phyloP scores from a whole-genome alignment of 2,329 filamentous ascomycete species.

The Dactylonectria macrodidyma region DNA sequence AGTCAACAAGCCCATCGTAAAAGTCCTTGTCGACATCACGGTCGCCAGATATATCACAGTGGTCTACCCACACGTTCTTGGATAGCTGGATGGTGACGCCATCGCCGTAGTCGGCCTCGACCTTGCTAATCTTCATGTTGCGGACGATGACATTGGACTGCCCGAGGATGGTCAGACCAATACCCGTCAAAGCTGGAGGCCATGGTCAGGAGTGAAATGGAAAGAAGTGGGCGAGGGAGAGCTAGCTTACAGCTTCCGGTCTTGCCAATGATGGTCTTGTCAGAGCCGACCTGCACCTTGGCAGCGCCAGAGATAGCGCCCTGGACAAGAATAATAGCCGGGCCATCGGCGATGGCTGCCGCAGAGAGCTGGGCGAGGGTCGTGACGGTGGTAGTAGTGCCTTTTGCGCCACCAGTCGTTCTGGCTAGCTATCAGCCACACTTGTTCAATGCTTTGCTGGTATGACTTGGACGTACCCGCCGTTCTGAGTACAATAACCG shows the following conservation, averaged over 20 bases:
- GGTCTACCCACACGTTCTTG: slow-evolving; percentile 65
- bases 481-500: slow-evolving; percentile 43
- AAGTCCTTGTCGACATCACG: slow-evolving; percentile 58
- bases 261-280: slow-evolving; percentile 45
- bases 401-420: slow-evolving; percentile 34
- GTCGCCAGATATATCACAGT: slow-evolving; percentile 58
- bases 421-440: slow-evolving; percentile 4
- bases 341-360: slow-evolving; percentile 32
- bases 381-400: slow-evolving; percentile 30
- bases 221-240: too few relatives aligned
- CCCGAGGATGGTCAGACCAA: slow-evolving; percentile 38
- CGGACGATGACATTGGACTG: slow-evolving; percentile 68
- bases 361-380: slow-evolving; percentile 35
- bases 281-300: slow-evolving; percentile 42
- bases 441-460: too few relatives aligned
- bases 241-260: slow-evolving; percentile 36
- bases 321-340: slow-evolving; percentile 38
- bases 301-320: slow-evolving; percentile 42
- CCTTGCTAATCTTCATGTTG: slow-evolving; percentile 68
- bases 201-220: slow-evolving; percentile 10
- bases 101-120: slow-evolving; percentile 63
- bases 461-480: slow-evolving; percentile 26
- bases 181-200: slow-evolving; percentile 39
- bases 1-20: slow-evolving; percentile 61
- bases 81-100: slow-evolving; percentile 64